These are phyloP conservation scores for Claviceps sorghi DNA, from an alignment of 2,329 filamentous ascomycete species.

Conservation along the genomic window DNA sequence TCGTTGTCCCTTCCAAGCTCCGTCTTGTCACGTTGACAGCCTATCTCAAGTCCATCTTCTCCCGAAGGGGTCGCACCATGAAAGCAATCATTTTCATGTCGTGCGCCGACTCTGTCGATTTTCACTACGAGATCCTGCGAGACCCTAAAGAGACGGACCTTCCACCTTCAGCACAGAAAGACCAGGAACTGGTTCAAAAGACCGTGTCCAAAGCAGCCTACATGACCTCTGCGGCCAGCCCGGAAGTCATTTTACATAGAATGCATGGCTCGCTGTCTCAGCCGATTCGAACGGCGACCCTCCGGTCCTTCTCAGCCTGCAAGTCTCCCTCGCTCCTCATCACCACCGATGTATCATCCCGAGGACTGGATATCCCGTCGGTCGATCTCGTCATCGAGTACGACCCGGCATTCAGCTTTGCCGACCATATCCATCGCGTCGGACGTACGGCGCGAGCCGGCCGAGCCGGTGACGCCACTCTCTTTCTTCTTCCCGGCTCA, in stretches of 20 bases:
- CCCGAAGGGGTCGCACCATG: slow-evolving; percentile 80
- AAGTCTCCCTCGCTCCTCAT: slow-evolving; percentile 68
- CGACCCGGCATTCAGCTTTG: slow-evolving; percentile 83
- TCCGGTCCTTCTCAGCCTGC: slow-evolving; percentile 63
- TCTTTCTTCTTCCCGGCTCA: slow-evolving; percentile 80
- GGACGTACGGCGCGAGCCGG: slow-evolving; percentile 91
- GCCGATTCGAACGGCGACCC: slow-evolving; percentile 70
- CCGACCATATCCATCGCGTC: slow-evolving; percentile 88
- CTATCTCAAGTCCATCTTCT: slow-evolving; percentile 74
- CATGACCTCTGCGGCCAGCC: slow-evolving; percentile 62
- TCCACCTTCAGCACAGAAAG: slow-evolving; percentile 16
- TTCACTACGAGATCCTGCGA: slow-evolving; percentile 76
- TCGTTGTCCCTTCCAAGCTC: slow-evolving; percentile 76
- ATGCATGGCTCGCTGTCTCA: slow-evolving; percentile 89
- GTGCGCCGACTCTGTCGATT: slow-evolving; percentile 92
- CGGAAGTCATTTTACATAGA: slow-evolving; percentile 59
- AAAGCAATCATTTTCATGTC: slow-evolving; percentile 96
- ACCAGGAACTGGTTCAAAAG: slow-evolving; percentile 27
- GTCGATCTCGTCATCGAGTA: slow-evolving; percentile 94
- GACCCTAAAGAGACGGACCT: slow-evolving; percentile 18
- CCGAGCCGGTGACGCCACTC: slow-evolving; percentile 67
- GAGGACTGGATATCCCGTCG: slow-evolving; percentile 87
- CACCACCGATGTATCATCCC: slow-evolving; percentile 89
- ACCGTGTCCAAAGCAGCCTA: slow-evolving; percentile 57
- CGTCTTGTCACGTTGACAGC: slow-evolving; percentile 77